Percentiles rank a stretch among this genome's conserved stretches.
These are phyloP conservation scores for Geotrichum ghanense DNA, from an alignment of 805 yeast species.

Conservation along the genomic window DNA sequence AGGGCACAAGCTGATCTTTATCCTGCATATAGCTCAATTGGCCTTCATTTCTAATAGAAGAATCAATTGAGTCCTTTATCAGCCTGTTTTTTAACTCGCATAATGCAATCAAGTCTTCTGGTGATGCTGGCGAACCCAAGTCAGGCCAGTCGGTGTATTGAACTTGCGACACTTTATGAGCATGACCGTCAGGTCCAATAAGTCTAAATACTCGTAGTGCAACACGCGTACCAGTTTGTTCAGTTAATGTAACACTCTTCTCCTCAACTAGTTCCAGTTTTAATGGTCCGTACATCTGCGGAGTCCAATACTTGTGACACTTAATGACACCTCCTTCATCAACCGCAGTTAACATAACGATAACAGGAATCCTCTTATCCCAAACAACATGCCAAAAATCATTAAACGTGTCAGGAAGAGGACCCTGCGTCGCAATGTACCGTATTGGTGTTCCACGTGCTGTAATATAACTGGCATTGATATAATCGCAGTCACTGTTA, in stretches of 20 bases:
- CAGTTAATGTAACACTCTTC: constrained; percentile 9
- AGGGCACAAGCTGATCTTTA: constrained; percentile 21
- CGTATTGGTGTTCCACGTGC: constrained; percentile 29
- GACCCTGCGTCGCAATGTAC: constrained; percentile 92
- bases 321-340: constrained; percentile 72
- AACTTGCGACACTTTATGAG: constrained; percentile 51
- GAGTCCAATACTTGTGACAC: constrained; percentile 78
- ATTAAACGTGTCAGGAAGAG: constrained; percentile 61
- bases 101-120: constrained; percentile 51
- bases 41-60: neutral
- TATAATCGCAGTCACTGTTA: constrained; percentile 41
- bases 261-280: constrained; percentile 19
- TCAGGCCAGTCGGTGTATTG: constrained; percentile 85
- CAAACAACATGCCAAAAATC: constrained; percentile 78
- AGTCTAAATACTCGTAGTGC: constrained; percentile 35
- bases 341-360: constrained; percentile 70
- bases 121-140: constrained; percentile 52
- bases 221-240: constrained; percentile 12
- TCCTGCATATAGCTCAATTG: neutral
- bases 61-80: constrained; percentile 13
- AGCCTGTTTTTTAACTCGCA: constrained; percentile 36
- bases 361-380: constrained; percentile 53
- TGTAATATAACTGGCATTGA: constrained; percentile 69
- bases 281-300: constrained; percentile 37
- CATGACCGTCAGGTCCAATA: constrained; percentile 16